Evolutionary conservation across 306 rosid genomes (phyloP), one percentile per base, ranked within the genome.

Genomic region (Lathyrus tuberosus): DNA sequence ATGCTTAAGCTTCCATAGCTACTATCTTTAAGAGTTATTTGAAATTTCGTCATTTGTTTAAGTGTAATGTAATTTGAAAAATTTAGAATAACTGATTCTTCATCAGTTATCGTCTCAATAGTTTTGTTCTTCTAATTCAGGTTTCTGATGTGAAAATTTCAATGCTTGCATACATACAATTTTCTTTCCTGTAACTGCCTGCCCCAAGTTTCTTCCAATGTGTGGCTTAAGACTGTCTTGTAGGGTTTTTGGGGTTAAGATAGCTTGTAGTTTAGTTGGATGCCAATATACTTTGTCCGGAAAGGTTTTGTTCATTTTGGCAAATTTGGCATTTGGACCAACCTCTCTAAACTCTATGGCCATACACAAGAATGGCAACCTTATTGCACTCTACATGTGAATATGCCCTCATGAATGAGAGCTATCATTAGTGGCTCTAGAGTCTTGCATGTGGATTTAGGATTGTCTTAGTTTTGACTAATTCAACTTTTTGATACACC

Each of bases 401-500:
- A 47, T 18, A 69, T 52, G 52, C 49, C 67, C 17, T 61, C 65
- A 38, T 51, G 18, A 41, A 31, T 69, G 62, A 28, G 49, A 40
- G 58, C 65, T 53, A 52, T 40, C 13, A 38, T 46, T 72, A 62
- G 42, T 40, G 66, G 38, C 26, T 65, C 10, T 46, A 26, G 71
- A 64, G 42, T 64, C 22, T 28, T 11, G 33, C 8, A 42, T 52
- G 44, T 52, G 71, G 53, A 47, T 42, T 30, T 46, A 35, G 69
- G 62, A 47, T 57, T 59, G 67, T 8, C 58, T 47, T 41, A 41
- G 38, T 6, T 68, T 70, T 18, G 48, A 49, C 41, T 48, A 44
- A 26, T 52, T 61, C 67, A 80, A 72, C 67, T 44, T 26, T 41
- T 56, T 49, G 41, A 81, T 66, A 15, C 31, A 43, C 20, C 71